Evolutionary conservation across 2,329 filamentous ascomycete genomes (phyloP), one percentile per base, ranked within the genome.

Genomic region (Fusarium sp.): DNA sequence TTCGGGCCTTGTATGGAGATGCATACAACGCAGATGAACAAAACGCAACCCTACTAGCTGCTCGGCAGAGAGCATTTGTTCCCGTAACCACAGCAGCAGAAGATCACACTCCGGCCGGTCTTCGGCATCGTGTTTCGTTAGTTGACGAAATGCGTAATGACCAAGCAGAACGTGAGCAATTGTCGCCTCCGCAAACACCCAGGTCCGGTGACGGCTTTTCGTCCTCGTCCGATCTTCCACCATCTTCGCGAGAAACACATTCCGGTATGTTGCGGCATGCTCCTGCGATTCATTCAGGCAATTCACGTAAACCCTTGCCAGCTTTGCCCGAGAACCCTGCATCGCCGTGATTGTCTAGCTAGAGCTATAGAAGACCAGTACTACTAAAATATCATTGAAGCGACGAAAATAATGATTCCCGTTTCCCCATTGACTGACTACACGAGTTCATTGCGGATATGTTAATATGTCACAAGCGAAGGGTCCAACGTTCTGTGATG

Each of bases 221-320:
- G 4, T 62, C 65, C 6, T 63, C 63, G 1, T 50, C 70, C 8
- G 63, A 71, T 30, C 22, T 55, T 9, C 53, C 64, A 18, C 59
- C 66, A 12, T 47, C 61, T 7, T 44, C 60, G 30, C 69, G 61
- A 25, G 66, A 73, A 46, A 40, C 55, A 9, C 66, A 70, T 32
- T 20, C 72, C 20, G 29, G 45, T 22, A 29, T 63, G 15, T 46
- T 65, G 14, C 72, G 73, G n/a, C 71, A 70, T 42, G 46, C 63
- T 22, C 50, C 71, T 20, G 66, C 66, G 10, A 67, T 70, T 18
- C 73, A 72, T 30, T 72, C 74, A 9, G 69, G 59, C 12, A 76
- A 72, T 25, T 70, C 77, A 15, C 79, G 82, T 40, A 85, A 85
- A 62, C 83, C 83, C 5, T 74, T 86, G 4, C 84, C 81, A 51